phyloP scores from a whole-genome alignment of 768 basidiomycete species.

The Austroboletus festivus region DNA sequence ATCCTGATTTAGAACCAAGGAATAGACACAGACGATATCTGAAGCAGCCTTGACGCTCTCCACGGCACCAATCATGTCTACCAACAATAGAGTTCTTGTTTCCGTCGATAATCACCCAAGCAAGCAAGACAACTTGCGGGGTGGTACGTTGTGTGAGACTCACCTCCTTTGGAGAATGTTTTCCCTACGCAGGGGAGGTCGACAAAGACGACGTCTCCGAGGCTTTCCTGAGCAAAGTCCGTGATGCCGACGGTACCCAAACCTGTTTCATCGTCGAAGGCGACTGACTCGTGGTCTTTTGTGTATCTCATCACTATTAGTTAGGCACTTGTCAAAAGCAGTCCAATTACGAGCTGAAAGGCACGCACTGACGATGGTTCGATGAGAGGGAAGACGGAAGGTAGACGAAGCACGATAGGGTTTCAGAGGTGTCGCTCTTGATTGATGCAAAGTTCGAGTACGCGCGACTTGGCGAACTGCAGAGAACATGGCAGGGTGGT shows the following conservation, averaged over 20 bases:
- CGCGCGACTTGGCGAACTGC: constrained; percentile 12
- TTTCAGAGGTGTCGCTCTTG: neutral
- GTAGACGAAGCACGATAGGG: too few species aligned
- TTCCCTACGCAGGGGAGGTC: constrained; percentile 74
- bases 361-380: constrained; percentile 28
- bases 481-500: constrained; percentile 17
- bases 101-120: constrained; percentile 5
- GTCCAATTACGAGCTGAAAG: neutral
- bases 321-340: neutral
- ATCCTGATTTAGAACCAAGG: neutral
- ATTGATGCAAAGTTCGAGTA: constrained; percentile 5
- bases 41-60: constrained; percentile 97
- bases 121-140: too few species aligned
- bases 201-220: constrained; percentile 97
- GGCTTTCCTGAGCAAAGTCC: constrained; percentile 83
- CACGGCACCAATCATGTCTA: constrained; percentile 86
- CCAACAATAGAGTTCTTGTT: neutral
- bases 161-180: constrained; percentile 70
- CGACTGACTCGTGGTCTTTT: constrained; percentile 81
- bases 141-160: constrained; percentile 27
- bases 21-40: constrained; percentile 66
- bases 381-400: constrained; percentile 9
- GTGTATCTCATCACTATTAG: constrained; percentile 76
- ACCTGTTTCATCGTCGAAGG: constrained; percentile 72
- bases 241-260: constrained; percentile 85